Evolutionary conservation across 331 rosid species (phyloP), one percentile per base, ranked within the genome.

Genomic region (Pyrus hybrid): DNA sequence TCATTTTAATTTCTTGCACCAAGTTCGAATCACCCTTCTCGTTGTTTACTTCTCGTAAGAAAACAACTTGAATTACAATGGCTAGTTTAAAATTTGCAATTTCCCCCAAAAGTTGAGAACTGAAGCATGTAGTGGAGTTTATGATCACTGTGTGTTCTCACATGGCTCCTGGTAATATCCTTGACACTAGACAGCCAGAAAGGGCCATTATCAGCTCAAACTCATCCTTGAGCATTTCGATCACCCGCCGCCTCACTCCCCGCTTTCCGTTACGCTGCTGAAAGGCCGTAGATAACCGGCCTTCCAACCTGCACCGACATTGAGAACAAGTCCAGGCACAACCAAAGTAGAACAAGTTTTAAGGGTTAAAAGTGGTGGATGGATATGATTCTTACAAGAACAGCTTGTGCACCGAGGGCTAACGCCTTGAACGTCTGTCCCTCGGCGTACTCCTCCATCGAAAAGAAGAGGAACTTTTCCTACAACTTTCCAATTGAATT

Each of bases 351-450:
- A 35, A 2, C 43, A 35, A 35, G 45, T 37, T 37, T 37, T 9
- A 37, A 10, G 45, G 4, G 45, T 61, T 25, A 25, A 25, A 23
- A 3, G 28, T 10, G 26, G 26, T 56, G 21, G 14, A 79, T 81
- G 73, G 3, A 49, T 49, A 49, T 49, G 57, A 51, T 51, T 67
- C 82, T 77, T 85, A 83, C 89, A 51, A 87, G 88, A 37, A 89
- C 87, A 12, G 93, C 88, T 33, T 87, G 81, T 53, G 88, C 91
- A 20, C 94, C 91, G 13, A 89, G 87, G 76, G 94, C 90, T 72
- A 87, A 68, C 13, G 84, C 94, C 85, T 89, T 89, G 57, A 85
- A 87, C 80, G 70, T 85, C 88, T 17, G 90, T 87, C 74, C 91
- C 94, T 74, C 90, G 82, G 69, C 84, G 77, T 20, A 89, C 83